phyloP scores from a whole-genome alignment of 768 basidiomycete genomes.

The Boletales sp. region DNA sequence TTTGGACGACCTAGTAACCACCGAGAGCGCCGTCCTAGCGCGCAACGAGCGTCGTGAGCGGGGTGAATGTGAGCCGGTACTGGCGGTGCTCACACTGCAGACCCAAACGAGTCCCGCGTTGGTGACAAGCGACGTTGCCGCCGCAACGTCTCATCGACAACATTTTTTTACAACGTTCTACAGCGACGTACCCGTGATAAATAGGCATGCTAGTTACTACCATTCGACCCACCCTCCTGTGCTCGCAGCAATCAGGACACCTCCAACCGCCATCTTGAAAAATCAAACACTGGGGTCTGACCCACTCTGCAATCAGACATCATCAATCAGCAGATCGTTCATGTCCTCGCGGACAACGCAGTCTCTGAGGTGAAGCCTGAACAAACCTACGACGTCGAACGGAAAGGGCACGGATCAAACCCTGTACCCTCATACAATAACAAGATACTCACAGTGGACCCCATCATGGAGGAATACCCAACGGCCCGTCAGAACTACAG shows the following conservation, averaged over 20 bases:
- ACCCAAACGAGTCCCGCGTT: slow-evolving; percentile 2
- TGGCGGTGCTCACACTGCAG: slow-evolving; percentile 18
- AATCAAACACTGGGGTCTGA: too few relatives aligned
- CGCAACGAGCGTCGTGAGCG: slow-evolving; percentile 21
- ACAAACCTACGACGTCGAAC: background rate
- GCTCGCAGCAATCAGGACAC: background rate
- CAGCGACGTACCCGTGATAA: slow-evolving; percentile 3
- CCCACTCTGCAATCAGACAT: slow-evolving; percentile 3
- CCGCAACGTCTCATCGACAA: slow-evolving; percentile 13
- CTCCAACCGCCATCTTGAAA: background rate
- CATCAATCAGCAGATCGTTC: slow-evolving; percentile 10
- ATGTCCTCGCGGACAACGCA: background rate
- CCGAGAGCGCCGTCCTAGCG: slow-evolving; percentile 7
- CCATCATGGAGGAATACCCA: slow-evolving; percentile 7
- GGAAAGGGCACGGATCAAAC: background rate
- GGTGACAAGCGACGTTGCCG: slow-evolving; percentile 23
- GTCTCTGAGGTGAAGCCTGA: background rate
- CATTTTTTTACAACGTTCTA: slow-evolving; percentile 17
- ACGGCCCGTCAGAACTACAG: background rate
- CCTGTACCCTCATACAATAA: background rate
- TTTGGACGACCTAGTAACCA: slow-evolving; percentile 16
- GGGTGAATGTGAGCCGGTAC: slow-evolving; percentile 13
- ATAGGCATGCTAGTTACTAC: slow-evolving; percentile 8
- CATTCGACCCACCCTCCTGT: too few relatives aligned
- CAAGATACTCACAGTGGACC: slow-evolving; percentile 8